Evolutionary conservation across 345 rosid species (phyloP).

Genomic region (Brassica cretica): DNA sequence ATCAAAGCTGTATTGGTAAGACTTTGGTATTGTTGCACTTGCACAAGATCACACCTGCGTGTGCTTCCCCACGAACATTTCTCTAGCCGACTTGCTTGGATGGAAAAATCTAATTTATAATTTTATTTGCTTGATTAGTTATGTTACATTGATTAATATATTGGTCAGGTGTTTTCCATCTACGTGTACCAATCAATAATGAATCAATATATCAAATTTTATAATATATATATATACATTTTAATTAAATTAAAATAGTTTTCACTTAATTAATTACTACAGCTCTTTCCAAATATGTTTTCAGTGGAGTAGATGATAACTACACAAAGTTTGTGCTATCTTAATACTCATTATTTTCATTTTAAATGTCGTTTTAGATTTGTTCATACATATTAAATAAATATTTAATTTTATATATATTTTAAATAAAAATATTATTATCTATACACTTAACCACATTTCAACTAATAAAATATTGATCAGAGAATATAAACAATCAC

Average conservation of each 20-base stretch:
- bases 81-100: constrained; percentile 25
- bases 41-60: constrained; percentile 33
- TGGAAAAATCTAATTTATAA: background rate
- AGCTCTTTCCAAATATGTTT: background rate
- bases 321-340: background rate
- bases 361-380: too few relatives aligned
- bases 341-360: background rate
- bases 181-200: constrained; percentile 2
- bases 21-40: constrained; percentile 26
- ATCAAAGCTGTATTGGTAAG: constrained; percentile 38
- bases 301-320: background rate
- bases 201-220: background rate
- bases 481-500: too few relatives aligned
- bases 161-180: constrained; percentile 7
- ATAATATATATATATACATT: background rate
- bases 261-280: background rate
- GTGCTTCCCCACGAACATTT: constrained; percentile 37
- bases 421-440: too few relatives aligned
- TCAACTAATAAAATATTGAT: background rate
- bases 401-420: too few relatives aligned
- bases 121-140: background rate
- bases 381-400: background rate
- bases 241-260: background rate
- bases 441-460: too few relatives aligned
- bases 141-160: background rate